Conservation (phyloP, 192 early-diverging fungal genomes). For the Helicostylum pulchrum region DNA sequence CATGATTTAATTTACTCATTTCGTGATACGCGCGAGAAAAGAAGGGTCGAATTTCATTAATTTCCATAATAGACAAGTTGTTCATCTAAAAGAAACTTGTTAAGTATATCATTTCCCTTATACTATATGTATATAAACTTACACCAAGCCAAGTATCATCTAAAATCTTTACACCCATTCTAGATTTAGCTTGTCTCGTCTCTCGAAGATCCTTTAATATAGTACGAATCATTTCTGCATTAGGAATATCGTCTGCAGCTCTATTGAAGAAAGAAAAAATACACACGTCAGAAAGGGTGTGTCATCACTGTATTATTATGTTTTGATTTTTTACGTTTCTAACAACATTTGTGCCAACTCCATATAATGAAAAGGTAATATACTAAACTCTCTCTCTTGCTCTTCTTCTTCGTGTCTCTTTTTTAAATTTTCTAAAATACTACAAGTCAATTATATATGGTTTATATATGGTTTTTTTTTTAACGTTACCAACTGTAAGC, state of each 20-base stretch:
- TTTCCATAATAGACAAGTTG: slow-evolving; percentile 80
- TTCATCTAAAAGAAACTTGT: slow-evolving; percentile 57
- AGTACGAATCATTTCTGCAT: slow-evolving; percentile 65
- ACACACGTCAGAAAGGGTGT: neutral
- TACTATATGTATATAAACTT: slow-evolving; percentile 8
- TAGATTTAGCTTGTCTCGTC: slow-evolving; percentile 75
- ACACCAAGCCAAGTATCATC: slow-evolving; percentile 70
- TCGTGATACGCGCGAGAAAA: slow-evolving; percentile 80
- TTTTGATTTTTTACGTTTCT: slow-evolving; percentile 50
- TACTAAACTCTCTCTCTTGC: slow-evolving; percentile 54
- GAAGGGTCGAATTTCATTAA: slow-evolving; percentile 92
- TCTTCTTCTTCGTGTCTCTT: slow-evolving; percentile 68
- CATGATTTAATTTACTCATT: slow-evolving; percentile 46
- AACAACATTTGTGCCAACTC: slow-evolving; percentile 79
- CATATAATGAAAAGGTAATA: slow-evolving; percentile 76
- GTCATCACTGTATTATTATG: neutral
- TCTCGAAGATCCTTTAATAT: slow-evolving; percentile 85
- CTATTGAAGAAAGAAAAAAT: slow-evolving; percentile 34
- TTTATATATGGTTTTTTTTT: neutral
- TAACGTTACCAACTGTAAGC: slow-evolving; percentile 68
- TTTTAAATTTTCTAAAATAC: slow-evolving; percentile 56
- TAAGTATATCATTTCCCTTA: neutral
- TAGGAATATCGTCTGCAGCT: slow-evolving; percentile 80
- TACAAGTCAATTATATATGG: too few species aligned
- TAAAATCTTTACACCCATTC: slow-evolving; percentile 62